Evolutionary conservation across 306 rosid genomes (phyloP), one percentile per base, ranked within the genome.

Genomic region (Vachellia pachyceras): DNA sequence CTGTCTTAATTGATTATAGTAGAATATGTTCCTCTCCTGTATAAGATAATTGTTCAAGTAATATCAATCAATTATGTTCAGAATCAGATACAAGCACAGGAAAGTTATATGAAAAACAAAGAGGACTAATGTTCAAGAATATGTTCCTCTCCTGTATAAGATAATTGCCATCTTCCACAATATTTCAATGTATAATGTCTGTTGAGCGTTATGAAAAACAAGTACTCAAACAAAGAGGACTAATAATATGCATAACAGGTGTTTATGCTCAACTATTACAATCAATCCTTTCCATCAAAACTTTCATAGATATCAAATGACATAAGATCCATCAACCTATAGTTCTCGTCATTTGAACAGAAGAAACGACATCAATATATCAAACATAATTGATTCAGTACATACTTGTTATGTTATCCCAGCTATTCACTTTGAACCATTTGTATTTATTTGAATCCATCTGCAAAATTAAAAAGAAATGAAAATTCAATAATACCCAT

Each of bases 351-450:
- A 74, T 52, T 75, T n/a, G 63, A 55, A 67, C 54, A 77, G 55
- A 50, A 9, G 52, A 50, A 52, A 64, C 61, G 73, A 55, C 8
- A 67, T 33, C 82, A 80, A 76, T 13, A 67, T 76, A 49, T 64
- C 35, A 58, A 72, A 60, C 35, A 50, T 67, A 40, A 64, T 42
- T 42, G 69, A 69, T 40, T 40, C 67, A 85, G 80, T 29, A 65
- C 91, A 10, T 90, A 95, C 98, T 86, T 70, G 86, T 77, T 29
- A 96, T 83, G 85, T 83, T 90, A 81, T 92, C 92, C 94, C 98
- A 96, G 84, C 50, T 82, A 88, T 77, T 76, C 80, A 95, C 98
- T 87, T 92, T 93, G 87, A 89, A 85, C 98, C 97, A 90, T 74
- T 82, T 85, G 74, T 69, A 73, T 66, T 80, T 72, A 75, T 80